phyloP scores from a whole-genome alignment of 352 stramenopile species.

The Globisporangium spinosum region DNA sequence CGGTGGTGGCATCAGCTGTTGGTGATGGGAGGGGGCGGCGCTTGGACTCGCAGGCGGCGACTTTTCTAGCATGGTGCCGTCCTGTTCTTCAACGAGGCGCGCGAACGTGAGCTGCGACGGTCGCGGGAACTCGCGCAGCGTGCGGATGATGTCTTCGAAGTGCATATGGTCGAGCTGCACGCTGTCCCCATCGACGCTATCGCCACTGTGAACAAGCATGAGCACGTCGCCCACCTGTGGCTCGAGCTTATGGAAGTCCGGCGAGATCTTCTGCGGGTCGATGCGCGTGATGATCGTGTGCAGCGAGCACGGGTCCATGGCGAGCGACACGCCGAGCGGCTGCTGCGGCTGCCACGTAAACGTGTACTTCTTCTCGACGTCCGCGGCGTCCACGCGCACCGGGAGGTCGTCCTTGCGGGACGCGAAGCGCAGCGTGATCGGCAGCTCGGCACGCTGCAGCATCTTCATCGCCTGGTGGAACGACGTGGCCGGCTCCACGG shows the following conservation, averaged over 20 bases:
- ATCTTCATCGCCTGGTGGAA: conserved; percentile 55
- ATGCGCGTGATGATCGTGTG: conserved; percentile 67
- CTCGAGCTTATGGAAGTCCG: conserved; percentile 44
- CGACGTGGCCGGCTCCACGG: conserved; percentile 31
- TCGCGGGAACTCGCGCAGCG: conserved; percentile 43
- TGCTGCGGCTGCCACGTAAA: conserved; percentile 49
- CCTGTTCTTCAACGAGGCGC: conserved; percentile 34
- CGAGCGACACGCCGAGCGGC: conserved; percentile 65
- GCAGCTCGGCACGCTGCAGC: conserved; percentile 45
- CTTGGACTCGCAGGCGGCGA: conserved; percentile 15
- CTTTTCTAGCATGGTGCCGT: background rate
- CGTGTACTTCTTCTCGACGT: conserved; percentile 43
- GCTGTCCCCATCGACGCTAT: conserved; percentile 17
- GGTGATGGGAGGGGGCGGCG: background rate
- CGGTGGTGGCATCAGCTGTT: background rate
- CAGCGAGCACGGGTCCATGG: conserved; percentile 73
- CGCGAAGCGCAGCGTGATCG: conserved; percentile 61
- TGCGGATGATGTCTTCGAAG: conserved; percentile 67
- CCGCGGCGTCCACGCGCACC: conserved; percentile 28
- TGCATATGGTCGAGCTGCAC: conserved; percentile 49
- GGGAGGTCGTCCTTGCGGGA: conserved; percentile 51
- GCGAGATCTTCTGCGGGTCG: conserved; percentile 54
- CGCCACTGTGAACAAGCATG: conserved; percentile 37
- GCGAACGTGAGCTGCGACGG: conserved; percentile 63
- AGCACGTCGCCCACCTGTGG: conserved; percentile 66